Evolutionary conservation across 805 yeast genomes (phyloP), one percentile per base, ranked within the genome.

Genomic region (Candida bentonensis): DNA sequence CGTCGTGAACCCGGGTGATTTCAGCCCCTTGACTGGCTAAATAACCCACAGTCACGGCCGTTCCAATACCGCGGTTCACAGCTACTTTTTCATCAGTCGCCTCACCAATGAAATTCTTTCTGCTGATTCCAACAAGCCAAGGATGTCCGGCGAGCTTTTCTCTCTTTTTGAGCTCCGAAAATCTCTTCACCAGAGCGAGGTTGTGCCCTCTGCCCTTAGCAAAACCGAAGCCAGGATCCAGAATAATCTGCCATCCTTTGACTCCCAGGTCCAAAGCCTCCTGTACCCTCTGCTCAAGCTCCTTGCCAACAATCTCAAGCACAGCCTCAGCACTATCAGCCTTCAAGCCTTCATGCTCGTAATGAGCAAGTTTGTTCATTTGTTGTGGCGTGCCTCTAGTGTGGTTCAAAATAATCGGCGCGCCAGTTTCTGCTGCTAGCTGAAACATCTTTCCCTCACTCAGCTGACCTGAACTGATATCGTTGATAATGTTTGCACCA

Each of bases 151-250:
- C 54, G 25, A 63, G 48, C 9, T 49, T 62, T 5, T 53, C 55
- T 23, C 49, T 52, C 3, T 26, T 42, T 9, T 46, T 22, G 17
- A 64, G 54, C n/a, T 49, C 48, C 3, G 46, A 43, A 17, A 61
- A 55, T 15, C 56, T 50, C 17, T 76, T 71, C 23, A 92, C 69
- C 1, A 86, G 53, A 21, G 70, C 69, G 25, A 88, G 51, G 59
- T 88, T 89, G 55, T 88, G 95, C 4, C 58, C 51, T n/a, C 71
- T 53, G 44, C 70, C 72, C 59, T 92, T 92, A n/a, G 97, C 96
- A 62, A 92, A 92, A 1, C 99, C 98, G 36, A 92, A 63, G 2
- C 98, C 98, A 0, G 99, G 98, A 58, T 92, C 99, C 3, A 87
- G 55, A 15, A 92, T 76, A 2, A 92, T 66, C 62, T 92, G 97